A percentile compares a stretch with the other conserved stretches of the same genome.
phyloP scores from a whole-genome alignment of 1,284 basidiomycete species.

The Microbotryum saponariae region DNA sequence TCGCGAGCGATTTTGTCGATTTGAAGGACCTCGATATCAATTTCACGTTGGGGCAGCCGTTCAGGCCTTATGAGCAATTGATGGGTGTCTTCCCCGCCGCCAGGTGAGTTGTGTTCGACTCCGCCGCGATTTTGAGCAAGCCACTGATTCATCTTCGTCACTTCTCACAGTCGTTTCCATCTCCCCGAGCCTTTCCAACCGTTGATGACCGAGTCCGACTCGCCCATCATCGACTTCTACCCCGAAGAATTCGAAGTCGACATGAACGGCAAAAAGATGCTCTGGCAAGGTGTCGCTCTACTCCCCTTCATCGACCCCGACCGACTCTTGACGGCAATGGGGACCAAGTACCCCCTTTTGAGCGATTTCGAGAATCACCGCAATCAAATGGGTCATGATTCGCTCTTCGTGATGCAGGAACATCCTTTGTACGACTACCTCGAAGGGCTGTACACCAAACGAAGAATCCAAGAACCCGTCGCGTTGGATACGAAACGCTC shows the following conservation, averaged over 20 bases:
- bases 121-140: not conserved
- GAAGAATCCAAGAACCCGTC: conserved; percentile 58
- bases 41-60: conserved; percentile 74
- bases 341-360: conserved; percentile 60
- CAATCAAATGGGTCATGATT: conserved; percentile 77
- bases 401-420: conserved; percentile 76
- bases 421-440: conserved; percentile 79
- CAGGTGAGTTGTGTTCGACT: conserved; percentile 50
- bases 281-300: conserved; percentile 96
- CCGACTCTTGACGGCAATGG: conserved; percentile 76
- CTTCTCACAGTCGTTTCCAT: conserved; percentile 60
- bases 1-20: conserved; percentile 88
- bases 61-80: conserved; percentile 94
- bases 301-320: conserved; percentile 91
- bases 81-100: conserved; percentile 97
- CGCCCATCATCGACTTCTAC: conserved; percentile 85
- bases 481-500: conserved; percentile 62
- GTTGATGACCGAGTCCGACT: conserved; percentile 80
- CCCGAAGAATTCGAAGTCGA: conserved; percentile 88
- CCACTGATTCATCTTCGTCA: not conserved
- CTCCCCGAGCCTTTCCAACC: conserved; percentile 79
- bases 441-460: conserved; percentile 81
- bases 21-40: conserved; percentile 69
- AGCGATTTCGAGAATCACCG: conserved; percentile 72
- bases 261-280: conserved; percentile 99